Percentiles rank a stretch among this genome's conserved stretches.
These are phyloP conservation scores for Prosopis cineraria DNA, from an alignment of 306 rosid genomes.

Conservation along the genomic window DNA sequence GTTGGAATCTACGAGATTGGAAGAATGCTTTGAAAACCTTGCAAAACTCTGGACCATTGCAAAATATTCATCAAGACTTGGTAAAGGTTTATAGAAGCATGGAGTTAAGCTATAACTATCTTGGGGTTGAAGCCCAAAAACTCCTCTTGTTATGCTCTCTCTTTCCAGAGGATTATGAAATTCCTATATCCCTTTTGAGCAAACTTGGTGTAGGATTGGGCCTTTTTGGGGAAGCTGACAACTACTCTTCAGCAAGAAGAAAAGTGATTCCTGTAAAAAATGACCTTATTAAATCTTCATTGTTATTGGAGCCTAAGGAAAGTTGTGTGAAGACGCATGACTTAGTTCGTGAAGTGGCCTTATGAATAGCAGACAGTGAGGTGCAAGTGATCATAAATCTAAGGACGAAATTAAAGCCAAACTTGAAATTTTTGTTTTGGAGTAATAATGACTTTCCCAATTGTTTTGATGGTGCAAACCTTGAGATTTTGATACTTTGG, in stretches of 20 bases:
- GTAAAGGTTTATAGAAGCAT: conserved; percentile 16
- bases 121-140: conserved; percentile 12
- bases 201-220: conserved; percentile 12
- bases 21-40: neutral
- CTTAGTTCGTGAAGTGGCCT: conserved; percentile 23
- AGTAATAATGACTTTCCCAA: too few species aligned
- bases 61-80: conserved; percentile 10
- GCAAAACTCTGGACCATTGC: neutral
- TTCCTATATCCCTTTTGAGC: neutral
- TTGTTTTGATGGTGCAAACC: too few species aligned
- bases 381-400: neutral
- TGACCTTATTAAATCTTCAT: conserved; percentile 17
- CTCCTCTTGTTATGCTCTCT: conserved; percentile 27
- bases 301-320: neutral
- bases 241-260: neutral
- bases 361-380: neutral
- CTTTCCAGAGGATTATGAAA: conserved; percentile 28
- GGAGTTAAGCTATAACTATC: conserved; percentile 24
- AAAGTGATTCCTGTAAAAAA: neutral
- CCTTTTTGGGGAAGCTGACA: neutral
- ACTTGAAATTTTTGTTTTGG: too few species aligned
- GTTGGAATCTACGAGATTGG: neutral
- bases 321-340: conserved; percentile 32
- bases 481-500: too few species aligned
- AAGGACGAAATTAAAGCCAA: neutral